These are phyloP conservation scores for Diaporthe sp. DNA, from an alignment of 2,329 filamentous ascomycete species.

Conservation along the genomic window DNA sequence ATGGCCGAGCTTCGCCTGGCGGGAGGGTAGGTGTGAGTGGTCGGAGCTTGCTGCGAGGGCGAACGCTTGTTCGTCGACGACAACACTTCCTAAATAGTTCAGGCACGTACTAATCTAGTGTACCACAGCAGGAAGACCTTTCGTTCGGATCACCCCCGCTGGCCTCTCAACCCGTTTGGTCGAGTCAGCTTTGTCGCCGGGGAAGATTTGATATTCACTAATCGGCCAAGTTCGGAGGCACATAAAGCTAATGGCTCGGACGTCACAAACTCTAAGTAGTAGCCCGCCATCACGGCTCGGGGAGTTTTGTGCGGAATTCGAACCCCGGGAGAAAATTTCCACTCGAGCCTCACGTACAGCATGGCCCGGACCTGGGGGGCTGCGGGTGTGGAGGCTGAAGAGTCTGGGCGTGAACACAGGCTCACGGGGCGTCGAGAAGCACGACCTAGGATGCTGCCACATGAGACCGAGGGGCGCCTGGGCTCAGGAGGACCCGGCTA, in stretches of 20 bases:
- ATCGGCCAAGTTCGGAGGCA: not conserved
- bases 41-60: not conserved
- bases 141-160: not conserved
- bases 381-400: not conserved
- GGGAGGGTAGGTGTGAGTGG: slow-evolving; percentile 18
- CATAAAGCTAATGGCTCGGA: slow-evolving; percentile 9
- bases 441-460: slow-evolving; percentile 15
- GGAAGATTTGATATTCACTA: not conserved
- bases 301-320: not conserved
- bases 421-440: not conserved
- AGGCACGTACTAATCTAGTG: slow-evolving; percentile 1
- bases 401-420: not conserved
- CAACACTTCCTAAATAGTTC: not conserved
- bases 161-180: not conserved
- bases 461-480: slow-evolving; percentile 24
- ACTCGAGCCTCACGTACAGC: not conserved
- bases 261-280: not conserved
- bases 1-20: not conserved
- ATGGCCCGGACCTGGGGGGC: not conserved
- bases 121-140: not conserved
- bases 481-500: not conserved
- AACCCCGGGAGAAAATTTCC: not conserved
- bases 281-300: not conserved
- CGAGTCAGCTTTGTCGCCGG: not conserved
- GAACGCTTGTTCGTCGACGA: slow-evolving; percentile 15